Percentiles rank a stretch among this genome's conserved stretches.
Conservation (phyloP, 768 basidiomycete species). For the Cystoderma amianthinum region DNA sequence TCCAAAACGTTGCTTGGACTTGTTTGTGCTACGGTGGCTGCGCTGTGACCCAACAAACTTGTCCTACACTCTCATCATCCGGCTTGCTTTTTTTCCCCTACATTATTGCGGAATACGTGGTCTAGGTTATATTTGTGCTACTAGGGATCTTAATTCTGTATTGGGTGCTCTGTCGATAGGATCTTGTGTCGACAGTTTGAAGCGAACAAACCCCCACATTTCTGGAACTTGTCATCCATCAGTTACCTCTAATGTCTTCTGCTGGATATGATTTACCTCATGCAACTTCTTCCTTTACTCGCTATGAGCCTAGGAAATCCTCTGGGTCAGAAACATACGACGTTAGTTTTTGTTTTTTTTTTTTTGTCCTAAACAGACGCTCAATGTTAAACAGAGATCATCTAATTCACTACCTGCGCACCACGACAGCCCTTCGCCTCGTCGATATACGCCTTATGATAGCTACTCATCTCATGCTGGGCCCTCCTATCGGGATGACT, state of each 20-base stretch:
- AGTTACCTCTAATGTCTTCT: not conserved
- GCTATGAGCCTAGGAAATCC: not conserved
- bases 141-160: too few relatives aligned
- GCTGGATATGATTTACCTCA: not conserved
- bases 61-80: not conserved
- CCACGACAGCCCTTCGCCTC: slow-evolving; percentile 45
- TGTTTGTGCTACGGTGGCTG: not conserved
- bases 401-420: slow-evolving; percentile 20
- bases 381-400: slow-evolving; percentile 19
- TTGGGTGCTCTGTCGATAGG: too few relatives aligned
- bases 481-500: slow-evolving; percentile 29
- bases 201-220: too few relatives aligned
- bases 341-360: not conserved
- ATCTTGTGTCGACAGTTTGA: too few relatives aligned
- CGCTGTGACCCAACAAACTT: not conserved
- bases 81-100: not conserved
- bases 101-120: not conserved
- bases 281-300: not conserved
- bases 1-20: too few relatives aligned
- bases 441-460: slow-evolving; percentile 38
- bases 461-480: slow-evolving; percentile 38
- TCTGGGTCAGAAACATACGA: not conserved
- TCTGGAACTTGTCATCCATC: too few relatives aligned
- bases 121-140: too few relatives aligned
- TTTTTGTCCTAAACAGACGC: too few relatives aligned